These are phyloP conservation scores for Graphilbum fragrans DNA, from an alignment of 2,329 filamentous ascomycete species.

Conservation along the genomic window DNA sequence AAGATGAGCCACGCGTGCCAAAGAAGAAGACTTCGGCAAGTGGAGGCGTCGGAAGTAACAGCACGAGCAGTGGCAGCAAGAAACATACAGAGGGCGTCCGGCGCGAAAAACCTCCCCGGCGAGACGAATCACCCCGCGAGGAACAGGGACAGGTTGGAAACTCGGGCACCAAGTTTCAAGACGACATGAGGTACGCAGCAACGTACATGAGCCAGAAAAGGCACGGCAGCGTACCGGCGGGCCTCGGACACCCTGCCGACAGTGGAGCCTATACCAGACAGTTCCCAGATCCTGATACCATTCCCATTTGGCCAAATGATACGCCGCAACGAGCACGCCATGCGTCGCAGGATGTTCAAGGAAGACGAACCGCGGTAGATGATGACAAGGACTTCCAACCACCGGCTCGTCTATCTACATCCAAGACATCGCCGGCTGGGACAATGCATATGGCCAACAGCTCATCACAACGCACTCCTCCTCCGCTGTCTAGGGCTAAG, in stretches of 20 bases:
- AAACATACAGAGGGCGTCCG: constrained; percentile 15
- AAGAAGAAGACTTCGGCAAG: constrained; percentile 13
- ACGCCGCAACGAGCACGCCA: constrained; percentile 3
- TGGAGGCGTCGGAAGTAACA: background rate
- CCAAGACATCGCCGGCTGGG: constrained; percentile 10
- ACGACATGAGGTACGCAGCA: constrained; percentile 10
- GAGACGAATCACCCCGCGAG: constrained; percentile 5
- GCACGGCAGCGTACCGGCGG: constrained; percentile 8
- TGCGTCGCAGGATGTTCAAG: constrained; percentile 12
- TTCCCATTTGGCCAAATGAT: constrained; percentile 4
- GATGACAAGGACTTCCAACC: constrained; percentile 1
- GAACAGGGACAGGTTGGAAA: background rate
- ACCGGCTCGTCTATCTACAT: constrained; percentile 15
- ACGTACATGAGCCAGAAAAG: constrained; percentile 11
- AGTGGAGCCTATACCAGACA: constrained; percentile 3
- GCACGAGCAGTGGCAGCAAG: constrained; percentile 11
- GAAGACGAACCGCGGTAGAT: background rate
- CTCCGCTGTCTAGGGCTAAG: constrained; percentile 8
- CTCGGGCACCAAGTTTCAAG: constrained; percentile 9
- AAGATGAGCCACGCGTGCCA: constrained; percentile 13
- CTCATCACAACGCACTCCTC: constrained; percentile 6
- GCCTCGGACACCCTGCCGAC: background rate
- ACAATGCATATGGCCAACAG: constrained; percentile 11
- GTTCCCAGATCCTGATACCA: constrained; percentile 11
- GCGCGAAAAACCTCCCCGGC: constrained; percentile 10